A percentile compares a stretch with the other conserved stretches of the same genome.
Conservation (phyloP, 2,329 filamentous ascomycete genomes). For the Xylariaceae sp. region DNA sequence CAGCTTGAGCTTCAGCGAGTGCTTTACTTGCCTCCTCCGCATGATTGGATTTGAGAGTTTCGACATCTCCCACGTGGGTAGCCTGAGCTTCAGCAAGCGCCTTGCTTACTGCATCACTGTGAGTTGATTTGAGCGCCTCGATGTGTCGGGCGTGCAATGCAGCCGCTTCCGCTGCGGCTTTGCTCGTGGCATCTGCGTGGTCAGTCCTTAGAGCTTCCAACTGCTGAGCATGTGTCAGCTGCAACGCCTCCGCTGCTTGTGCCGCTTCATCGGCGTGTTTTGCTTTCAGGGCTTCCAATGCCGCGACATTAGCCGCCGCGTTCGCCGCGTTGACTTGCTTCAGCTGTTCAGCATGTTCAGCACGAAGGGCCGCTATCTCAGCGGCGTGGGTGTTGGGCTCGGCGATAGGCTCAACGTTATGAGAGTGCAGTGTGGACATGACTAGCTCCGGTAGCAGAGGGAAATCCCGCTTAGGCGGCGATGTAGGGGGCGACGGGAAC, state of each 20-base stretch:
- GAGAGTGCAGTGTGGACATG: slow-evolving; percentile 42
- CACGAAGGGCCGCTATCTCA: slow-evolving; percentile 33
- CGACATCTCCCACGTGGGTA: slow-evolving; percentile 20
- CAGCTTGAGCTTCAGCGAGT: slow-evolving; percentile 12
- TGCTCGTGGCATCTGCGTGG: slow-evolving; percentile 13
- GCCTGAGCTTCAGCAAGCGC: slow-evolving; percentile 17
- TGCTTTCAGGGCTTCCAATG: slow-evolving; percentile 20
- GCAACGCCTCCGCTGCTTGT: slow-evolving; percentile 1
- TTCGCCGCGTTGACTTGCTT: slow-evolving; percentile 25
- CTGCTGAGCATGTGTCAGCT: slow-evolving; percentile 14
- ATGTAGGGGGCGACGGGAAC: slow-evolving; percentile 51
- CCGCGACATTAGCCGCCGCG: slow-evolving; percentile 18
- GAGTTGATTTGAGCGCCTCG: slow-evolving; percentile 21
- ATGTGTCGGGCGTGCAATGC: slow-evolving; percentile 20
- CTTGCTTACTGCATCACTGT: slow-evolving; percentile 20
- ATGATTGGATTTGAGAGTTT: slow-evolving; percentile 20
- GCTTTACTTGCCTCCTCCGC: slow-evolving; percentile 16
- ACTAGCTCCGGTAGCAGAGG: slow-evolving; percentile 35
- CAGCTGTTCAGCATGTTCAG: slow-evolving; percentile 25
- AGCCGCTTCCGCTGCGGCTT: slow-evolving; percentile 10
- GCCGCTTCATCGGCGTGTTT: slow-evolving; percentile 21
- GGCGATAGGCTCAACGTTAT: slow-evolving; percentile 36
- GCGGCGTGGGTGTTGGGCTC: slow-evolving; percentile 25
- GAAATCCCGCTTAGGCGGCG: slow-evolving; percentile 31
- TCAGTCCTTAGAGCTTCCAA: slow-evolving; percentile 15